Evolutionary conservation across 1,284 basidiomycete genomes (phyloP), one percentile per base, ranked within the genome.

Genomic region (Trichosporon asahii): DNA sequence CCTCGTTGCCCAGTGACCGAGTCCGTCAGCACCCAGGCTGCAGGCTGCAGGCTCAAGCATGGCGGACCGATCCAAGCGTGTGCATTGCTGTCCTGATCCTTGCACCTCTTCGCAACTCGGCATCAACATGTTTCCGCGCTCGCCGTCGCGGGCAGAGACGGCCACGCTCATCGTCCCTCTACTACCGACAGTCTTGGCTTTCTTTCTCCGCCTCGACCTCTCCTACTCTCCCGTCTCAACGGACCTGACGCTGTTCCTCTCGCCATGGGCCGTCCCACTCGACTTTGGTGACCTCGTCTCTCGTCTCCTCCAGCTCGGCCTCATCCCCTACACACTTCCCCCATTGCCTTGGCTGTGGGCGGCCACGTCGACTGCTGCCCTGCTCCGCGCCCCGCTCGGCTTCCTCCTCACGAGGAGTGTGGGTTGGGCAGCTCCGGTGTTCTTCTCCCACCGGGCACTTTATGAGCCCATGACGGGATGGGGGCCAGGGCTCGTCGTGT

Each of bases 351-450:
- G 37, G 25, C 44, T 67, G n/a, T 72, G 64, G 55, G 40, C 14
- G 0, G 63, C 66, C 44, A 53, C 44, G 35, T 8, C 61, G 11
- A 25, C 25, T 14, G 46, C 69, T 21, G 66, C 33, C 6, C n/a
- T 70, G 5, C 21, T 69, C 21, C 68, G 71, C n/a, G 21, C 66
- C 3, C 40, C 67, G 1, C 27, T 66, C 12, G 71, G 66, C 2
- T 70, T 69, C 29, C n/a, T 73, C 33, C 23, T 71, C 31, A 69
- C 72, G 7, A 46, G 72, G 2, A 67, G 70, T 6, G 70, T 73
- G 2, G 72, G 72, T 2, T 73, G 72, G 72, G 69, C 67, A 2
- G 57, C 25, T 5, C 72, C 72, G 14, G 15, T n/a, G 7, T 37
- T 66, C 25, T 73, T 73, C 64, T 57, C 33, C 37, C 72, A 73